phyloP scores from a whole-genome alignment of 257 asterid genomes.

The Solanum appendiculatum region DNA sequence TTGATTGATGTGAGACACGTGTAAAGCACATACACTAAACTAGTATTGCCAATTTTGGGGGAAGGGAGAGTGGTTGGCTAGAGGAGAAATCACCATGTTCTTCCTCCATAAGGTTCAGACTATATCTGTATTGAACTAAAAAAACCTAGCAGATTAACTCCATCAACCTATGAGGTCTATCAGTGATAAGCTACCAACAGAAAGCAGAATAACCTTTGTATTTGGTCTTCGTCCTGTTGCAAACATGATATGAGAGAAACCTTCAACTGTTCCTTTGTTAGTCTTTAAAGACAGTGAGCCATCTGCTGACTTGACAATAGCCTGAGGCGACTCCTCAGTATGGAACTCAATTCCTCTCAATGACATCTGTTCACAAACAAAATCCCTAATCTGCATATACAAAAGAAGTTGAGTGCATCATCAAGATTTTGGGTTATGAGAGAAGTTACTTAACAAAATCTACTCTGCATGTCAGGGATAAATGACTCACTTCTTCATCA shows the following conservation, averaged over 20 bases:
- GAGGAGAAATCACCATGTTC: not conserved
- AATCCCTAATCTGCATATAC: conserved; percentile 70
- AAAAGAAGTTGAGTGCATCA: conserved; percentile 3
- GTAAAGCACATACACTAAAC: too few relatives aligned
- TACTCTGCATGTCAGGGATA: not conserved
- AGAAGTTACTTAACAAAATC: not conserved
- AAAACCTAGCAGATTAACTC: not conserved
- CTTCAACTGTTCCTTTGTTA: conserved; percentile 74
- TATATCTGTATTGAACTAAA: not conserved
- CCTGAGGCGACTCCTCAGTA: conserved; percentile 76
- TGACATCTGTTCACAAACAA: conserved; percentile 90
- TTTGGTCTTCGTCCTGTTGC: conserved; percentile 92
- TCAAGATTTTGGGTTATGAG: conserved; percentile 1
- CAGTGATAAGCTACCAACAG: not conserved
- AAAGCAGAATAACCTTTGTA: conserved; percentile 41
- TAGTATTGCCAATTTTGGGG: not conserved
- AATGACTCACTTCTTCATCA: conserved; percentile 72
- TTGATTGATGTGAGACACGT: too few relatives aligned
- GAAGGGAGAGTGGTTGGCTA: not conserved
- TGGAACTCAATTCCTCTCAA: conserved; percentile 82
- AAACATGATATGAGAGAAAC: conserved; percentile 90
- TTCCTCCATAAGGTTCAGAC: not conserved
- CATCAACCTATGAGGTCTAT: not conserved
- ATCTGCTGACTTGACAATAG: conserved; percentile 67
- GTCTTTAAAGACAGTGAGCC: conserved; percentile 78